Base-by-base conservation (phyloP, 495 filamentous ascomycete species). In the Neurospora sp. region DNA sequence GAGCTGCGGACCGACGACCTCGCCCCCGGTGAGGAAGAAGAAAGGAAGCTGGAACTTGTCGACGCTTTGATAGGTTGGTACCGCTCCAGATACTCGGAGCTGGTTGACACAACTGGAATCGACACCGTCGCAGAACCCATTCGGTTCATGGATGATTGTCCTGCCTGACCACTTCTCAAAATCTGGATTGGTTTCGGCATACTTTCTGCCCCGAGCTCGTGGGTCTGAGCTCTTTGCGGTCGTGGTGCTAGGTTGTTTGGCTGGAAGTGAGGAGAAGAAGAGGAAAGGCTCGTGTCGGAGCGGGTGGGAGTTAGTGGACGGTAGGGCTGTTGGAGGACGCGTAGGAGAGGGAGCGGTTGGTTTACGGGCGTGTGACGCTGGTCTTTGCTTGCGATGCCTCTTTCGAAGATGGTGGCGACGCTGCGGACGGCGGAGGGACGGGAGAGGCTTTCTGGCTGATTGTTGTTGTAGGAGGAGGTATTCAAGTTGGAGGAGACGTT, bases 51-150 rank as follows among this genome's bases (percentile, higher is more conserved):
- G 0, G 22, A 22, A 53, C n/a, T 22, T 12, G 69, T 70, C 0
- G 70, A 20, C 0, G 37, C 70, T 2, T 61, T 71, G 35, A 18
- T 22, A 12, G 70, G 74, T 0, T 65, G 70, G 22, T 72, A 72
- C 38, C 70, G 44, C 10, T 77, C 72, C 4, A 73, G 37, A 53
- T 72, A 74, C 53, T 73, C 69, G n/a, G 74, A 74, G 27, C 53
- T 65, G 0, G 53, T 65, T 16, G 53, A 35, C 0, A 35, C 53
- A 8, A 35, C 14, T 0, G 53, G 53, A 0, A 65, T 65, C 1
- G 27, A 37, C 1, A 65, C 53, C 0, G 53, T 37, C 0, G 53
- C 27, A 10, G 53, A 61, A 1, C 53, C 12, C 53, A 61, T 16
- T 0, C 14, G 12, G 53, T 37, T 65, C 0, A 18, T 65, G 1